Evolutionary conservation across 2,329 filamentous ascomycete genomes (phyloP).

Genomic region (Rutstroemia sp.): DNA sequence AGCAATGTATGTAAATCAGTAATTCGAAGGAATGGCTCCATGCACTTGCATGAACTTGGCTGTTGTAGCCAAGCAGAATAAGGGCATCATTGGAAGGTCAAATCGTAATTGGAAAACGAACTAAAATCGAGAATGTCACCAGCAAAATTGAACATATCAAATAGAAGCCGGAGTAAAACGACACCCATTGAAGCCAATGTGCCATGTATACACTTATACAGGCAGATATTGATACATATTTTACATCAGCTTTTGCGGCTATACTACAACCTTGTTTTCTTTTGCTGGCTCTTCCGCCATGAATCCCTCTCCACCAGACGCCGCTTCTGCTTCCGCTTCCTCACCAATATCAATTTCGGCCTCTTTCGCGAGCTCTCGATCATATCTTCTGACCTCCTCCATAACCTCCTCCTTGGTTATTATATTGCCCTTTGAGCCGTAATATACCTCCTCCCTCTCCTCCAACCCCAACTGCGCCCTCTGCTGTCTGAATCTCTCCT

Average conservation of each 20-base stretch:
- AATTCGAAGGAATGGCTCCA: background rate
- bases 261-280: conserved; percentile 20
- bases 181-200: background rate
- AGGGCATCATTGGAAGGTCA: too few species aligned
- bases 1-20: too few species aligned
- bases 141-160: background rate
- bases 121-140: too few species aligned
- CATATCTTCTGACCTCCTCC: conserved; percentile 32
- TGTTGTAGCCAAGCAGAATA: too few species aligned
- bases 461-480: conserved; percentile 58
- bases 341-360: conserved; percentile 34
- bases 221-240: conserved; percentile 6
- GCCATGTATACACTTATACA: conserved; percentile 6
- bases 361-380: conserved; percentile 37
- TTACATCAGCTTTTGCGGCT: conserved; percentile 8
- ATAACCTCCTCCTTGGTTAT: conserved; percentile 25
- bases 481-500: conserved; percentile 58
- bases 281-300: conserved; percentile 31
- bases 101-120: too few species aligned
- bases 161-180: background rate
- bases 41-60: background rate
- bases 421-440: conserved; percentile 33
- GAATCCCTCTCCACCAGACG: conserved; percentile 33
- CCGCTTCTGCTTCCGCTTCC: conserved; percentile 29
- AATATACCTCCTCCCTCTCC: conserved; percentile 34